Conservation (phyloP, 495 filamentous ascomycete species). For the Penicillium dipodomyicola region DNA sequence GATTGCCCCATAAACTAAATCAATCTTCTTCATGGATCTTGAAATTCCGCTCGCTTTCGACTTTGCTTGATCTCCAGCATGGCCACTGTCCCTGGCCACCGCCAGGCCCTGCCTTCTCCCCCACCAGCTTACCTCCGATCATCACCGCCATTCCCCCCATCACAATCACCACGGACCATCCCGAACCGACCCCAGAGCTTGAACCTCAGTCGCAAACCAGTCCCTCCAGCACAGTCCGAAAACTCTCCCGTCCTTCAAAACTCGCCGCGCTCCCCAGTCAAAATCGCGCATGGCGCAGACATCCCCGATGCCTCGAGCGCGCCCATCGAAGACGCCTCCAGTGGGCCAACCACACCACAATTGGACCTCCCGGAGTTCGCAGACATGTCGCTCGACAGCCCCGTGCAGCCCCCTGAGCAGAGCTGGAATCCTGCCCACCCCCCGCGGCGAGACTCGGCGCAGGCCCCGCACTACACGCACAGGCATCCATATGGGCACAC, state of each 20-base stretch:
- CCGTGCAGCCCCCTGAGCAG: conserved; percentile 36
- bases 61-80: conserved; percentile 20
- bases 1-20: not conserved
- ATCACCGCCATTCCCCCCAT: conserved; percentile 33
- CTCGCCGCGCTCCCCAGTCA: conserved; percentile 43
- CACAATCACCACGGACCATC: conserved; percentile 26
- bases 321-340: conserved; percentile 30
- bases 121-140: conserved; percentile 44
- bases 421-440: conserved; percentile 43
- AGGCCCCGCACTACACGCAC: conserved; percentile 16
- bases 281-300: conserved; percentile 35
- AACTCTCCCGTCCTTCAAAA: conserved; percentile 30
- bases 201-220: conserved; percentile 31
- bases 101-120: conserved; percentile 38
- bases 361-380: conserved; percentile 28
- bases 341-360: conserved; percentile 25
- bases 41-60: not conserved
- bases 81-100: conserved; percentile 33
- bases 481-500: conserved; percentile 32
- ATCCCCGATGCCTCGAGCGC: conserved; percentile 36
- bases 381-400: conserved; percentile 37
- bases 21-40: not conserved
- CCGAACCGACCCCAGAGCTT: conserved; percentile 23
- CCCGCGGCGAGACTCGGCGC: conserved; percentile 40
- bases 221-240: conserved; percentile 16